These are phyloP conservation scores for Acidomyces sp. DNA, from an alignment of 495 filamentous ascomycete genomes.

Conservation along the genomic window DNA sequence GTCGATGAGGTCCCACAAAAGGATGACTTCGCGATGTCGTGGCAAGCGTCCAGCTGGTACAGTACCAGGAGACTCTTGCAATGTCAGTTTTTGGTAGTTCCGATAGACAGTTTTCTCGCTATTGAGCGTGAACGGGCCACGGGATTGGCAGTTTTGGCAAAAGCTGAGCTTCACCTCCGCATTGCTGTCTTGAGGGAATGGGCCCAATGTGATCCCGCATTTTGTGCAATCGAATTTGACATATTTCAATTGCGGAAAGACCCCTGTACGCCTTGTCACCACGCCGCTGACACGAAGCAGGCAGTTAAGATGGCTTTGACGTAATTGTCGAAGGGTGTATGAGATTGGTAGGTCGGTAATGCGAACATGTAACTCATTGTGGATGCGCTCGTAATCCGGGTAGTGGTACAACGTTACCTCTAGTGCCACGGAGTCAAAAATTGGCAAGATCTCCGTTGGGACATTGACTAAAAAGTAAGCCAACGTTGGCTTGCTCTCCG, in stretches of 20 bases:
- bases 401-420: slow-evolving; percentile 91
- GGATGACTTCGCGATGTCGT: slow-evolving; percentile 84
- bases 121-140: slow-evolving; percentile 90
- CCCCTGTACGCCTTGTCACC: slow-evolving; percentile 89
- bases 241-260: slow-evolving; percentile 97
- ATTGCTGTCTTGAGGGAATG: slow-evolving; percentile 93
- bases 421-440: slow-evolving; percentile 95
- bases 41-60: slow-evolving; percentile 94
- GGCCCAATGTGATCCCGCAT: slow-evolving; percentile 81
- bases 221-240: slow-evolving; percentile 94
- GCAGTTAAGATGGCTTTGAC: slow-evolving; percentile 94
- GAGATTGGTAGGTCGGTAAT: slow-evolving; percentile 88
- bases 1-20: slow-evolving; percentile 96
- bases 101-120: slow-evolving; percentile 98
- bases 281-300: slow-evolving; percentile 89
- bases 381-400: slow-evolving; percentile 93
- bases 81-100: slow-evolving; percentile 95
- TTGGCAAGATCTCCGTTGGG: slow-evolving; percentile 80
- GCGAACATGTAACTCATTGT: slow-evolving; percentile 94
- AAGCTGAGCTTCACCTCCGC: slow-evolving; percentile 90
- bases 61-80: slow-evolving; percentile 95
- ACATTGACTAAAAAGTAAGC: slow-evolving; percentile 96
- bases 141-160: slow-evolving; percentile 95
- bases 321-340: slow-evolving; percentile 92
- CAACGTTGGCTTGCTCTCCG: slow-evolving; percentile 82